A percentile compares a stretch with the other conserved stretches of the same genome.
Evolutionary conservation across 305 asterid genomes (phyloP).

Genomic region (Fraxinus sp.): DNA sequence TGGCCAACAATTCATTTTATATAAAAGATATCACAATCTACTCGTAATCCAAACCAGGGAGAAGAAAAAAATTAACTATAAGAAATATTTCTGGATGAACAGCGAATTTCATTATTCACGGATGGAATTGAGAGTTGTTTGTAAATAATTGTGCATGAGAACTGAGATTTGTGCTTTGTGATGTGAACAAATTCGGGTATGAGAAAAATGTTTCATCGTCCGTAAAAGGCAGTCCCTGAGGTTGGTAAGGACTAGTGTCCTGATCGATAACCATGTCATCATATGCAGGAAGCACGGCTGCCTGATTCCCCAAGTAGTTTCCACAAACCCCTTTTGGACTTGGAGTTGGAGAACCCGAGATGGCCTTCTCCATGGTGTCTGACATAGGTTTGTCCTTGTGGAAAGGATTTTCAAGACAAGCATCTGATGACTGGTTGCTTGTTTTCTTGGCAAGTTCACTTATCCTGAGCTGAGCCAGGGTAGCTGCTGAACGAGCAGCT

Average conservation of each 20-base stretch:
- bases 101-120: neutral
- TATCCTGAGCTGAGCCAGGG: constrained; percentile 72
- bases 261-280: constrained; percentile 31
- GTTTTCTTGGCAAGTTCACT: constrained; percentile 58
- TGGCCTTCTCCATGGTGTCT: constrained; percentile 25
- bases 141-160: constrained; percentile 42
- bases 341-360: constrained; percentile 33
- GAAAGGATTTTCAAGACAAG: constrained; percentile 48
- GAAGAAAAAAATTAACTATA: neutral
- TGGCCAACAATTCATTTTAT: neutral
- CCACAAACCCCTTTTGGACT: constrained; percentile 24
- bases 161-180: constrained; percentile 48
- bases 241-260: constrained; percentile 44
- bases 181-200: constrained; percentile 73
- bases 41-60: neutral
- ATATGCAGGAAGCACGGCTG: constrained; percentile 29
- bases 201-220: constrained; percentile 74
- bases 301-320: constrained; percentile 18
- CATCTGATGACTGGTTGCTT: constrained; percentile 33
- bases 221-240: constrained; percentile 73
- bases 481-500: constrained; percentile 94
- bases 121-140: constrained; percentile 36
- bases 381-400: constrained; percentile 30
- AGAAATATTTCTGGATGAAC: neutral
- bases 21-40: neutral